These are phyloP conservation scores for Lenzites betulinus DNA, from an alignment of 768 basidiomycete genomes.

Conservation along the genomic window DNA sequence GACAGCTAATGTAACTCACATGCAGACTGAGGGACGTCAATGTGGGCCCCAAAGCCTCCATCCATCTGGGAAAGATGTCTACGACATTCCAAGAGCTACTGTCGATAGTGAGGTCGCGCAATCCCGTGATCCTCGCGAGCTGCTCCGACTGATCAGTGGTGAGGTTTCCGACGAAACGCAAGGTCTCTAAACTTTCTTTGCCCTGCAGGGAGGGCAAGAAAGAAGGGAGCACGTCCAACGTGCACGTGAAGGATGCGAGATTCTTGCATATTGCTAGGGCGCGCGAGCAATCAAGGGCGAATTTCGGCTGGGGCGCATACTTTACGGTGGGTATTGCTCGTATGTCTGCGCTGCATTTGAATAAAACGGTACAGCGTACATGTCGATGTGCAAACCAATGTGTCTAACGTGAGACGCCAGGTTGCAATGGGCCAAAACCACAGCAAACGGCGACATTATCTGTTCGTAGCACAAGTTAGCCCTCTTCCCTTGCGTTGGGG, in stretches of 20 bases:
- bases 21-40: conserved; percentile 58
- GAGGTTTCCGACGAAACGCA: conserved; percentile 58
- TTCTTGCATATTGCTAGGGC: conserved; percentile 54
- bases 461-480: conserved; percentile 19
- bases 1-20: conserved; percentile 42
- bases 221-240: conserved; percentile 46
- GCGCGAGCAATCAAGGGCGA: conserved; percentile 53
- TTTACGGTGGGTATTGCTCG: conserved; percentile 47
- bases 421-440: conserved; percentile 51
- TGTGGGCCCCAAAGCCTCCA: conserved; percentile 41
- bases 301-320: conserved; percentile 35
- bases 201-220: conserved; percentile 50
- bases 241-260: conserved; percentile 59
- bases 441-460: conserved; percentile 62
- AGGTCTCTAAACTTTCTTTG: conserved; percentile 45
- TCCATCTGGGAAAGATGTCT: conserved; percentile 62
- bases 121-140: conserved; percentile 41
- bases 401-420: conserved; percentile 59
- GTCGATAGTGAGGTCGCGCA: conserved; percentile 56
- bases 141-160: conserved; percentile 49
- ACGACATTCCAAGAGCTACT: conserved; percentile 64
- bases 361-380: background rate
- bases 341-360: conserved; percentile 44
- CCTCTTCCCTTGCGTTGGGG: too few species aligned
- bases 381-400: conserved; percentile 46